Evolutionary conservation across 2,329 filamentous ascomycete species (phyloP).

Genomic region (Colletotrichum tabaci): DNA sequence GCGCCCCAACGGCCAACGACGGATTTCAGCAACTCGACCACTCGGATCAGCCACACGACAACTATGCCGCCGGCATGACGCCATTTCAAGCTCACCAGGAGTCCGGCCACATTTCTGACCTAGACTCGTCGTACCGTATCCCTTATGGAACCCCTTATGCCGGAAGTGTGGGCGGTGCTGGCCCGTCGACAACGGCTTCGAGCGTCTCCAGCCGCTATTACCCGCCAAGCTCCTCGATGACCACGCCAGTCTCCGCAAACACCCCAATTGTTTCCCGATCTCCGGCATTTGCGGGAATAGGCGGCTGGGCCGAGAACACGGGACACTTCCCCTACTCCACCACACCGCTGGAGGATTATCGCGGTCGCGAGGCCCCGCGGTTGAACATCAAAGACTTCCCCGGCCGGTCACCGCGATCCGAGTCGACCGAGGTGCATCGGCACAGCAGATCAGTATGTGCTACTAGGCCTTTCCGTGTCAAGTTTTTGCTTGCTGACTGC

Average conservation of each 20-base stretch:
- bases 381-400: not conserved
- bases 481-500: not conserved
- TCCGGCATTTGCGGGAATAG: not conserved
- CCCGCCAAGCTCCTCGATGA: not conserved
- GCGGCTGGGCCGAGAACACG: not conserved
- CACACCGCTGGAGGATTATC: not conserved
- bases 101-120: not conserved
- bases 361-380: not conserved
- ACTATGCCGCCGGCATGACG: too few relatives aligned
- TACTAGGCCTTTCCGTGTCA: too few relatives aligned
- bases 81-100: too few relatives aligned
- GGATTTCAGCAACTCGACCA: not conserved
- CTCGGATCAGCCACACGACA: not conserved
- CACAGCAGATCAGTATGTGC: not conserved
- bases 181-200: not conserved
- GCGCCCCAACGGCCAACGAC: not conserved
- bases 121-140: not conserved
- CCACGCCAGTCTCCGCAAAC: not conserved
- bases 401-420: not conserved
- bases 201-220: not conserved
- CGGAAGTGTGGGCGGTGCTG: not conserved
- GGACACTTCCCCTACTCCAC: not conserved
- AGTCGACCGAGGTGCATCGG: constrained; percentile 6
- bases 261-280: not conserved
- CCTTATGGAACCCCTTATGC: not conserved